A percentile compares a stretch with the other conserved stretches of the same genome.
Conservation (phyloP, 176 grass and related monocot genomes). For the Puya raimondii region DNA sequence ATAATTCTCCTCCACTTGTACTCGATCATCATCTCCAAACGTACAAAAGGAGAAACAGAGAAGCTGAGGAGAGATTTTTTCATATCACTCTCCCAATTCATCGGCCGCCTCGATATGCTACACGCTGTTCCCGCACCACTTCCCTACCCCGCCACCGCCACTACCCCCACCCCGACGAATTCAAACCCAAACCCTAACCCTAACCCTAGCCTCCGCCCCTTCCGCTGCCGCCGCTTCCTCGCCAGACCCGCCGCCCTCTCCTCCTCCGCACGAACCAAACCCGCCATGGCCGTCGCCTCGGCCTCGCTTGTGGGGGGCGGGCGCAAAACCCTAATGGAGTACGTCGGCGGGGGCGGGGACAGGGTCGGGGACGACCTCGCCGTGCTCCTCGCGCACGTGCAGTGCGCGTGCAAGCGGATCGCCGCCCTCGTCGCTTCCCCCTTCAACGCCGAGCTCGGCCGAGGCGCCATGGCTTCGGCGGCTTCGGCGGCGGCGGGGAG, state of each 20-base stretch:
- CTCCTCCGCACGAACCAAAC: slow-evolving; percentile 3
- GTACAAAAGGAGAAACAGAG: too few relatives aligned
- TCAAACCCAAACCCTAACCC: neutral
- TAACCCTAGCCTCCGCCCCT: slow-evolving; percentile 2
- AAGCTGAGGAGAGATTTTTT: too few relatives aligned
- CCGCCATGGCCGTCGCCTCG: slow-evolving; percentile 19
- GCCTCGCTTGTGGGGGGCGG: slow-evolving; percentile 5
- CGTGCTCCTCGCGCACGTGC: slow-evolving; percentile 63
- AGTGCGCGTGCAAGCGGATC: slow-evolving; percentile 87
- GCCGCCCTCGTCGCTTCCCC: slow-evolving; percentile 63
- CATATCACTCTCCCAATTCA: too few relatives aligned
- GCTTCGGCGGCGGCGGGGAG: slow-evolving; percentile 26
- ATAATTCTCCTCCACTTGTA: too few relatives aligned
- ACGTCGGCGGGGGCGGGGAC: slow-evolving; percentile 31
- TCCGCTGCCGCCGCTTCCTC: slow-evolving; percentile 10
- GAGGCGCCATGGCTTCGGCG: neutral
- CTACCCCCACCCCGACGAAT: neutral
- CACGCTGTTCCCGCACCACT: neutral
- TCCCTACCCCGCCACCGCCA: slow-evolving; percentile 3
- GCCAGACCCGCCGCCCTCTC: neutral
- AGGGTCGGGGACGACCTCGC: slow-evolving; percentile 40
- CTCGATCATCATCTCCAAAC: too few relatives aligned
- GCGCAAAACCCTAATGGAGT: slow-evolving; percentile 49
- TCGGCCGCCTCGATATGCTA: too few relatives aligned
- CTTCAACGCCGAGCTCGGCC: slow-evolving; percentile 32